Evolutionary conservation across 495 filamentous ascomycete species (phyloP).

Genomic region (Cryomyces minteri): DNA sequence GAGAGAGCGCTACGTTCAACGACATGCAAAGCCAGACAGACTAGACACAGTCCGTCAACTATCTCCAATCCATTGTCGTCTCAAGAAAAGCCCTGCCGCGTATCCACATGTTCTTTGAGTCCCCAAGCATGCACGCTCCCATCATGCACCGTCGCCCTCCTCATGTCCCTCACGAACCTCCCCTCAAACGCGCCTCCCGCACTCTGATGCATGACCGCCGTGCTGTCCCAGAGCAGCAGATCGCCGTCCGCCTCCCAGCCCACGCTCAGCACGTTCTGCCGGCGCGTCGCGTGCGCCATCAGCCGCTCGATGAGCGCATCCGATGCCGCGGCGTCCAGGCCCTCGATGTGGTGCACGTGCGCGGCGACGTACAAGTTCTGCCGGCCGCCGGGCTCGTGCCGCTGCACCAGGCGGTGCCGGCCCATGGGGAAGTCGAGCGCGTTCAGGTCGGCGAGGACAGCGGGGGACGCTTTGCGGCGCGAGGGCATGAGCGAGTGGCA

Average conservation of each 20-base stretch:
- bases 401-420: constrained; percentile 31
- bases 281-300: constrained; percentile 28
- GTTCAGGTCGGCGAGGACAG: constrained; percentile 30
- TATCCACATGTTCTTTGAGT: no score
- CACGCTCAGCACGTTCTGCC: constrained; percentile 28
- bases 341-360: constrained; percentile 39
- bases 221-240: constrained; percentile 43
- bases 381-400: constrained; percentile 32
- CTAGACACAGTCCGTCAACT: no score
- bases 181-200: constrained; percentile 30
- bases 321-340: constrained; percentile 18
- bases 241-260: constrained; percentile 30
- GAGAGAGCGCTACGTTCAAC: no score
- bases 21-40: no score
- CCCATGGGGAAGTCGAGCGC: constrained; percentile 24
- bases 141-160: constrained; percentile 31
- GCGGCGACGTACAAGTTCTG: constrained; percentile 35
- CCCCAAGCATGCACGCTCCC: not conserved
- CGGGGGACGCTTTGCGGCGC: constrained; percentile 32
- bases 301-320: constrained; percentile 24
- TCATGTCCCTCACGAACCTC: constrained; percentile 31
- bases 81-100: no score
- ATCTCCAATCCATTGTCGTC: no score
- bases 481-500: constrained; percentile 35
- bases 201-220: constrained; percentile 33